Percentiles rank a stretch among this genome's conserved stretches.
These are phyloP conservation scores for Pseudogymnoascus sp. DNA, from an alignment of 2,329 filamentous ascomycete genomes.

Conservation along the genomic window DNA sequence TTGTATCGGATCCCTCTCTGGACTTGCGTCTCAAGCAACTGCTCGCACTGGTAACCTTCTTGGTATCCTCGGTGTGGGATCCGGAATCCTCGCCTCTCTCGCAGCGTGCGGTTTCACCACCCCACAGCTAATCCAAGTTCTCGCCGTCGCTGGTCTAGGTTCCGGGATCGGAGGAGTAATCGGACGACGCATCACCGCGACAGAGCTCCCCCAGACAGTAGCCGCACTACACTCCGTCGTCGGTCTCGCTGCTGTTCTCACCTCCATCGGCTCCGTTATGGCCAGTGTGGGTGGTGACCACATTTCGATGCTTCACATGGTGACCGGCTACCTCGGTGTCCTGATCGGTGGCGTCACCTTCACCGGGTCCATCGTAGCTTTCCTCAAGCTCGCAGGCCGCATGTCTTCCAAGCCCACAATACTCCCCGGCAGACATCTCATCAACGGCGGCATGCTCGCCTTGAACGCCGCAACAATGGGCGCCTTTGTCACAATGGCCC, in stretches of 20 bases:
- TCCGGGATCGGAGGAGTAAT: constrained; percentile 53
- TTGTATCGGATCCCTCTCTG: constrained; percentile 74
- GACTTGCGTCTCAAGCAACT: constrained; percentile 72
- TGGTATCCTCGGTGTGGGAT: constrained; percentile 75
- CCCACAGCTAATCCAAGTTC: constrained; percentile 72
- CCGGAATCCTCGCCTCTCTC: constrained; percentile 75
- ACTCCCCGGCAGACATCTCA: constrained; percentile 63
- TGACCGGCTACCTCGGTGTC: constrained; percentile 79
- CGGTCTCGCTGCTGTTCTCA: constrained; percentile 78
- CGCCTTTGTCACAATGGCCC: constrained; percentile 72
- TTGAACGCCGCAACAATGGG: constrained; percentile 77
- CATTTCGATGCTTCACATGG: constrained; percentile 69
- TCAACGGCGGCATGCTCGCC: constrained; percentile 67
- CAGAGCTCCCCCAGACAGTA: constrained; percentile 80
- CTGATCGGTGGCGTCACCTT: constrained; percentile 84
- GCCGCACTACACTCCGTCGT: constrained; percentile 86
- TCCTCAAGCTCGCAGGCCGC: constrained; percentile 73
- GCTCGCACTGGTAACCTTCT: constrained; percentile 79
- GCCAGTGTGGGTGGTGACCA: constrained; percentile 50
- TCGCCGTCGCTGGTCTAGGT: constrained; percentile 64
- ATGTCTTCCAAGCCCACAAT: constrained; percentile 71
- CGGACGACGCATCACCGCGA: constrained; percentile 78
- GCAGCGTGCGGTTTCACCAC: constrained; percentile 72
- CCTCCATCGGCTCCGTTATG: constrained; percentile 81
- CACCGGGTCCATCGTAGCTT: constrained; percentile 82